Evolutionary conservation across 768 basidiomycete species (phyloP).

Genomic region (Candolleomyces efflorescens): DNA sequence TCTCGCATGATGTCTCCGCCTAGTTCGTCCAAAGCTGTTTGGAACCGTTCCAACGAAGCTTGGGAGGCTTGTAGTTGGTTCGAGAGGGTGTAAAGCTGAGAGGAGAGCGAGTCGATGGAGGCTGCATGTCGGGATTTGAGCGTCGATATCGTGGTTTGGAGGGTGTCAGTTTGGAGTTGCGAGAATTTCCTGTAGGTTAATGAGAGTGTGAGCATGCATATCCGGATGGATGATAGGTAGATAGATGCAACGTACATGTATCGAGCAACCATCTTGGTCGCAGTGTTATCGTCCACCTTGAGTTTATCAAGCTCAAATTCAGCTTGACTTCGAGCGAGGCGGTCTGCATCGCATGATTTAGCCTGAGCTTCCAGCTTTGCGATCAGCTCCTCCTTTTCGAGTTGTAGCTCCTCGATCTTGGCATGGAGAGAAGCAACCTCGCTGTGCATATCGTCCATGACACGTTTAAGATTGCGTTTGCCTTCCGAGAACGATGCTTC

Average conservation of each 20-base stretch:
- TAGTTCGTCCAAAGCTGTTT: slow-evolving; percentile 61
- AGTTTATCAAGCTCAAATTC: slow-evolving; percentile 52
- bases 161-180: slow-evolving; percentile 62
- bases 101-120: slow-evolving; percentile 51
- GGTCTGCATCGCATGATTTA: slow-evolving; percentile 36
- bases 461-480: slow-evolving; percentile 42
- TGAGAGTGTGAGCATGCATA: neutral
- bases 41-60: slow-evolving; percentile 43
- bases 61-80: slow-evolving; percentile 40
- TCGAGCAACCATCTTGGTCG: slow-evolving; percentile 78
- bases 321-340: slow-evolving; percentile 39
- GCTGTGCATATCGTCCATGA: slow-evolving; percentile 45
- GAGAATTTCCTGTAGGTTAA: slow-evolving; percentile 74
- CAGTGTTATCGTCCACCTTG: slow-evolving; percentile 64
- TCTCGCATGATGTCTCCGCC: slow-evolving; percentile 70
- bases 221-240: neutral
- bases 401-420: slow-evolving; percentile 38
- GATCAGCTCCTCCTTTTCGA: slow-evolving; percentile 39
- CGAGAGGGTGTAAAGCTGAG: slow-evolving; percentile 43
- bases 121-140: slow-evolving; percentile 61
- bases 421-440: slow-evolving; percentile 43
- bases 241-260: slow-evolving; percentile 72
- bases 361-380: slow-evolving; percentile 44
- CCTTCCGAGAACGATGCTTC: slow-evolving; percentile 35
- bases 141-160: slow-evolving; percentile 56